These are phyloP conservation scores for Metschnikowia similis DNA, from an alignment of 805 yeast genomes.

Conservation along the genomic window DNA sequence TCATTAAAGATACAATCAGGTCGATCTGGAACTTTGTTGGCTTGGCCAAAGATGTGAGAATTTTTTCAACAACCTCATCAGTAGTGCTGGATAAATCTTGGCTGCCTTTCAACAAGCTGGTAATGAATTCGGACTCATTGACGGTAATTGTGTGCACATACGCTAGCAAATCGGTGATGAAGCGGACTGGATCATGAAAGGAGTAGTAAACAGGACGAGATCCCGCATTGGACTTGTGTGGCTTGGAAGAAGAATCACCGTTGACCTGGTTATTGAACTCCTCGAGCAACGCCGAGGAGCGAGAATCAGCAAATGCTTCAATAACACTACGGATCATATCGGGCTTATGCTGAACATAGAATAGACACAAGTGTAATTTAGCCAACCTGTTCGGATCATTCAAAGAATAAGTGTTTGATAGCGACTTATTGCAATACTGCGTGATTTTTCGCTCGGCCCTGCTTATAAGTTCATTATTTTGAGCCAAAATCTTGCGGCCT, in stretches of 20 bases:
- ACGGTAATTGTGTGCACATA: constrained; percentile 82
- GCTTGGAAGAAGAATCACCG: constrained; percentile 22
- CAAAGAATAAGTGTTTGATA: constrained; percentile 28
- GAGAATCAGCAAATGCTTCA: constrained; percentile 58
- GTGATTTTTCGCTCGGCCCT: constrained; percentile 29
- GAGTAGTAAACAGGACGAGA: constrained; percentile 54
- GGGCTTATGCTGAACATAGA: constrained; percentile 33
- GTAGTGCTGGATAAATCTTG: constrained; percentile 28
- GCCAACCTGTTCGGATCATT: constrained; percentile 22
- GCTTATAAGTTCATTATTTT: constrained; percentile 49
- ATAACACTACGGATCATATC: constrained; percentile 57
- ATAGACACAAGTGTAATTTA: constrained; percentile 30
- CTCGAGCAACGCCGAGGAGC: constrained; percentile 58
- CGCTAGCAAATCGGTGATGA: constrained; percentile 83
- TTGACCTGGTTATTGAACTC: constrained; percentile 62
- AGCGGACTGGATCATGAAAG: constrained; percentile 77
- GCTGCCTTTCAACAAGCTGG: constrained; percentile 46
- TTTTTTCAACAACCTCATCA: constrained; percentile 41
- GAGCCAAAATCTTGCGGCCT: constrained; percentile 61
- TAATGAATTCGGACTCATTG: constrained; percentile 77
- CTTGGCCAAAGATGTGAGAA: constrained; percentile 51
- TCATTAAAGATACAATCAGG: constrained; percentile 63
- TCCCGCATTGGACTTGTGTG: constrained; percentile 1
- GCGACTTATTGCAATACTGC: constrained; percentile 29
- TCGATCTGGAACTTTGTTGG: constrained; percentile 65